Conservation (phyloP, 805 yeast species). For the Diddensiella santjacobensis region DNA sequence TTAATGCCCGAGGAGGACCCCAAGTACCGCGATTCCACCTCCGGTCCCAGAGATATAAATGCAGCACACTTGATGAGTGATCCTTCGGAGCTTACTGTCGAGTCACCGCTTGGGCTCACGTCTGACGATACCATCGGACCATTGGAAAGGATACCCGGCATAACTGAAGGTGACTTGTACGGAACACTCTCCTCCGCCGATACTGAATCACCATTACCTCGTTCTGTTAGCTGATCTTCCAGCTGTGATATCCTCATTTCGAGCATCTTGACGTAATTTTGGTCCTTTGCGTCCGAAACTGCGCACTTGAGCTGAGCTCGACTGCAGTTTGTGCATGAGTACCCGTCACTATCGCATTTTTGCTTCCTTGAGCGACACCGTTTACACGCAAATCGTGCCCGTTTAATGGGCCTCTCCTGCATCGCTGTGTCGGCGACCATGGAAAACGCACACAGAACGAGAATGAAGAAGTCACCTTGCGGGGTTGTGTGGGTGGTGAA, state of each 20-base stretch:
- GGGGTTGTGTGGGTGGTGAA: no score
- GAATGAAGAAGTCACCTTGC: no score
- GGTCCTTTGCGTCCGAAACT: neutral
- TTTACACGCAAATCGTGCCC: conserved; percentile 13
- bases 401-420: conserved; percentile 4
- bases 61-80: conserved; percentile 14
- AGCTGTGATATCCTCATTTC: conserved; percentile 5
- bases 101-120: neutral
- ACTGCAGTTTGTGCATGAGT: conserved; percentile 8
- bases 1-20: conserved; percentile 12
- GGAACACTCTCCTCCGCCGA: neutral
- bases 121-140: neutral
- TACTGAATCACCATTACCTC: neutral
- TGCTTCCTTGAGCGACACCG: conserved; percentile 12
- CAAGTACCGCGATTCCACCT: conserved; percentile 10
- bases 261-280: conserved; percentile 7
- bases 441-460: no score
- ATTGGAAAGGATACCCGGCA: neutral
- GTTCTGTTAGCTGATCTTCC: neutral
- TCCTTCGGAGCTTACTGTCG: conserved; percentile 1
- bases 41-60: conserved; percentile 13
- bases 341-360: conserved; percentile 10
- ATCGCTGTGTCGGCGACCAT: no score
- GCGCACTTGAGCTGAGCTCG: conserved; percentile 5
- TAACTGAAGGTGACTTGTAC: neutral